Evolutionary conservation across 1,284 basidiomycete genomes (phyloP), one percentile per base, ranked within the genome.

Genomic region (Ustilago loliicola): DNA sequence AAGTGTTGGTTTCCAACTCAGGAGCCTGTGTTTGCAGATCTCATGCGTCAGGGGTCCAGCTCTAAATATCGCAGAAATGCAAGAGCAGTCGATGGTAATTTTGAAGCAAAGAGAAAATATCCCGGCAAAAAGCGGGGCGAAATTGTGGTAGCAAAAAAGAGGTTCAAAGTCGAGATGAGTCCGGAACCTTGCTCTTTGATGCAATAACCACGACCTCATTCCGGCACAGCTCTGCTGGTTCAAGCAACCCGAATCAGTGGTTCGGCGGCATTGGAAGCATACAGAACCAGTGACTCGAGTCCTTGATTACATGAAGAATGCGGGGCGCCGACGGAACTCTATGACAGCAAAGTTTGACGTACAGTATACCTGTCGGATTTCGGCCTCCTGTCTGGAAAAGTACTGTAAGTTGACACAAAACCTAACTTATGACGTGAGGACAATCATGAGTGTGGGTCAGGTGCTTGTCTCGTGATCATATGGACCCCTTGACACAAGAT

Each of bases 1-100:
- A 38, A 50, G 48, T 50, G 45, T 48, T 48, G 45, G 45, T 48
- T 45, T 48, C 10, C 38, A 40, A 19, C 38, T 23, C 45, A 27
- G 45, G 23, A 48, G 45, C 45, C 23, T 15, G 6, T 5, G 48
- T 21, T 50, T 29, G 25, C 48, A 50, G 9, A 11, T 50, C n/a
- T 27, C 13, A 50, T 29, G 17, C 23, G 48, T 25, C 23, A 50
- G 48, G 36, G 25, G 48, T 50, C 25, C 48, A 50, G 48, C 25
- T 50, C 23, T 27, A 50, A 29, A 50, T 5, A 27, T 15, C 36
- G 3, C 36, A n/a, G n/a, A n/a, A n/a, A n/a, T n/a, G n/a, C n/a
- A n/a, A n/a, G n/a, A n/a, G n/a, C n/a, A n/a, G n/a, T n/a, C n/a
- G n/a, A n/a, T n/a, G n/a, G n/a, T n/a, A n/a, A n/a, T n/a, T n/a